A percentile compares a stretch with the other conserved stretches of the same genome.
Conservation (phyloP, 1,284 basidiomycete species). For the Ganoderma boninense region DNA sequence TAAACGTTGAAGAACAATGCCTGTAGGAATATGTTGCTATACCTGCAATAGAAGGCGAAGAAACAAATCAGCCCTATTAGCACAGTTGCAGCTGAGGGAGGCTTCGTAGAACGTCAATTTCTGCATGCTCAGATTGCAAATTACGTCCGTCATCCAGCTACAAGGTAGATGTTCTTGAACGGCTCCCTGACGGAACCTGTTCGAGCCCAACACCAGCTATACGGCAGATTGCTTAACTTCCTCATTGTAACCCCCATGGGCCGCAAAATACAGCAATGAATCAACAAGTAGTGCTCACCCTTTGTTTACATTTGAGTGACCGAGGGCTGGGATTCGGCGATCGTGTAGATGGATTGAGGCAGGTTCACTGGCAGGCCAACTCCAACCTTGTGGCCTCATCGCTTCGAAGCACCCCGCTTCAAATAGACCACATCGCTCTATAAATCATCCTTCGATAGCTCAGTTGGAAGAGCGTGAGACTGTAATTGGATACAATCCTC, state of each 20-base stretch:
- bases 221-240: constrained; percentile 26
- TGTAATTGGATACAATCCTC: constrained; percentile 20
- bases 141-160: constrained; percentile 51
- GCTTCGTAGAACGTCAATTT: not conserved
- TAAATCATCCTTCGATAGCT: constrained; percentile 25
- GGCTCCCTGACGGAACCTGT: constrained; percentile 28
- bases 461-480: constrained; percentile 32
- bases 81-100: not conserved
- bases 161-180: constrained; percentile 12
- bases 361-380: too few species aligned
- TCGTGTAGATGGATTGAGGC: not conserved
- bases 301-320: not conserved
- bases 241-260: constrained; percentile 10
- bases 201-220: constrained; percentile 25
- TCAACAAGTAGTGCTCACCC: not conserved
- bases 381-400: too few species aligned
- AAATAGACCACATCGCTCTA: too few species aligned
- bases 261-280: not conserved
- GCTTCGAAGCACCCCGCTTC: too few species aligned
- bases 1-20: not conserved
- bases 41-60: not conserved
- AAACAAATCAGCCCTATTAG: not conserved
- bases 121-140: constrained; percentile 51
- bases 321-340: too few species aligned
- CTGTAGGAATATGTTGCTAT: not conserved